These are phyloP conservation scores for Kuraishia piskuri DNA, from an alignment of 805 yeast genomes.

Conservation along the genomic window DNA sequence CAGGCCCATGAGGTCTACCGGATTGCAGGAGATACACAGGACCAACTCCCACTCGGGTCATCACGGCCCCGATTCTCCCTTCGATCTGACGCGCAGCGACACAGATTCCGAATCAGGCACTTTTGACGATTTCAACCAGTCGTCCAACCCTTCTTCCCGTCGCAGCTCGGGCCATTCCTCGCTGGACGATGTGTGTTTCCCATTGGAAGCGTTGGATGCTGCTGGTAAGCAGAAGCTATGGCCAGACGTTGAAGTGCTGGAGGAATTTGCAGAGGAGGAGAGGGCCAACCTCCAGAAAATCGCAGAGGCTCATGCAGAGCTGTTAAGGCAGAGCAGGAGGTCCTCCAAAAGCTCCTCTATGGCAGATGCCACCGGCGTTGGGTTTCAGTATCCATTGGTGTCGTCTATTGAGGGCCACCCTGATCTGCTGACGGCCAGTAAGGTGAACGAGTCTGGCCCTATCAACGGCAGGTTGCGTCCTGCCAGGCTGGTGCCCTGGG, in stretches of 20 bases:
- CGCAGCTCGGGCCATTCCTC: conserved; percentile 62
- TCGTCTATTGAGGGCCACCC: conserved; percentile 19
- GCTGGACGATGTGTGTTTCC: conserved; percentile 87
- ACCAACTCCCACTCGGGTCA: not conserved
- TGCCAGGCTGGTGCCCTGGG: conserved; percentile 70
- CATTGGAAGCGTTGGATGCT: conserved; percentile 46
- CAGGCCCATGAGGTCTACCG: not conserved
- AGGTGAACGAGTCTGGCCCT: conserved; percentile 48
- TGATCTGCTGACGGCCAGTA: conserved; percentile 13
- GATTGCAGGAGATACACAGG: not conserved
- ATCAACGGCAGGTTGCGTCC: conserved; percentile 67
- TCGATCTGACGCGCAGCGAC: conserved; percentile 4
- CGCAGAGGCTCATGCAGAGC: conserved; percentile 16
- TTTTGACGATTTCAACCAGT: not conserved
- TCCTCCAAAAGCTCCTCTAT: conserved; percentile 10
- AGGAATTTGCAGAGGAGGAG: conserved; percentile 73
- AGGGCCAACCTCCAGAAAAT: conserved; percentile 23
- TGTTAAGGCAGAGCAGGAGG: conserved; percentile 12
- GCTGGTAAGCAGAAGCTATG: conserved; percentile 36
- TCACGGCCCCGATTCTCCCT: not conserved
- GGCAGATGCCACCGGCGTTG: conserved; percentile 18
- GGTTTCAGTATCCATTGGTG: conserved; percentile 29
- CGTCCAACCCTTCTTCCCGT: conserved; percentile 57
- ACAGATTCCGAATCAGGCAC: conserved; percentile 1
- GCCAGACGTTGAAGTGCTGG: conserved; percentile 78